Conservation (phyloP, 202 grass and related monocot genomes). For the Brachypodium distachyon region DNA sequence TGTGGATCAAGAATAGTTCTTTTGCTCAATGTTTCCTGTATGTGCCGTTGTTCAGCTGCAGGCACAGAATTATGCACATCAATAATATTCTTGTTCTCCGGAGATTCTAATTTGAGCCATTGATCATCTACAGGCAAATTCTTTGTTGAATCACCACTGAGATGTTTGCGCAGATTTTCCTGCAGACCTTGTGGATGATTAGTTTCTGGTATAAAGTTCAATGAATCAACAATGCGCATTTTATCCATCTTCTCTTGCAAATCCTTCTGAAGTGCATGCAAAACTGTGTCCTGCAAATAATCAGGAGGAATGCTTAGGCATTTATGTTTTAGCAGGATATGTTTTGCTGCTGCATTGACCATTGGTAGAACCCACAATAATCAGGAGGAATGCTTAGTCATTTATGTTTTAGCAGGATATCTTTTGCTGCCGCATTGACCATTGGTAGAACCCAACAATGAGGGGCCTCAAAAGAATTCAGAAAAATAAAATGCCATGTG, state of each 20-base stretch:
- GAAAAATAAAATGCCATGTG: neutral
- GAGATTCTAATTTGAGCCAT: neutral
- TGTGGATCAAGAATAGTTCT: conserved; percentile 28
- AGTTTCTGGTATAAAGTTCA: conserved; percentile 30
- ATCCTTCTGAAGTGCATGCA: conserved; percentile 48
- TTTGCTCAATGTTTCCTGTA: conserved; percentile 10
- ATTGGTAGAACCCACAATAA: neutral
- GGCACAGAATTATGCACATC: conserved; percentile 20
- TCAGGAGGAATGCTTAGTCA: neutral
- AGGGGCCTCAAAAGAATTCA: conserved; percentile 1
- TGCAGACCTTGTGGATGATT: conserved; percentile 14
- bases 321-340: conserved; percentile 16
- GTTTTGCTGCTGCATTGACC: neutral
- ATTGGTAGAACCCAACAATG: neutral
- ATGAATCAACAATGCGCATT: conserved; percentile 41
- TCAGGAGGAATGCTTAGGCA: neutral
- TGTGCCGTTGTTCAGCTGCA: neutral
- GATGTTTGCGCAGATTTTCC: conserved; percentile 17
- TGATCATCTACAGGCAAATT: conserved; percentile 7
- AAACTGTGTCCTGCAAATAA: conserved; percentile 40
- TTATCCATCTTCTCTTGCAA: conserved; percentile 45
- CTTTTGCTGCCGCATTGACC: neutral
- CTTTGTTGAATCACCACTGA: conserved; percentile 16
- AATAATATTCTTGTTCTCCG: conserved; percentile 12
- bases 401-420: conserved; percentile 16